phyloP scores from a whole-genome alignment of 495 filamentous ascomycete species.

The Durotheca rogersii region DNA sequence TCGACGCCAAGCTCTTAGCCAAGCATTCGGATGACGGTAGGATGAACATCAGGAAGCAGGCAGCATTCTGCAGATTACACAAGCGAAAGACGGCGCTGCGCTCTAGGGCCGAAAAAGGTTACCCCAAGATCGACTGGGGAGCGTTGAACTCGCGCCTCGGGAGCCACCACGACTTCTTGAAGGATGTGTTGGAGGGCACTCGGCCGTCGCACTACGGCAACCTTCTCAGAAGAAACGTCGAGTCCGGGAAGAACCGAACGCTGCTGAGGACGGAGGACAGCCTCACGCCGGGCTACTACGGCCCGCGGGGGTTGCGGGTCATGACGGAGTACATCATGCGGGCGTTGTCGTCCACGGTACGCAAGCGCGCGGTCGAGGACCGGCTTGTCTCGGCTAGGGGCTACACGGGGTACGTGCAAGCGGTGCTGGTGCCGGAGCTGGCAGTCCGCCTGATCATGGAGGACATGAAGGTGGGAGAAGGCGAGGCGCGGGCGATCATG shows the following conservation, averaged over 20 bases:
- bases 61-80: constrained; percentile 72
- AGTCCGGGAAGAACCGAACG: constrained; percentile 61
- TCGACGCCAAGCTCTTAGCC: constrained; percentile 54
- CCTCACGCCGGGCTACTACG: constrained; percentile 78
- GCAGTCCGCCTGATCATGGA: constrained; percentile 75
- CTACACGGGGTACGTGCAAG: constrained; percentile 74
- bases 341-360: constrained; percentile 61
- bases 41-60: constrained; percentile 62
- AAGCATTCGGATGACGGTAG: constrained; percentile 47
- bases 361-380: constrained; percentile 64
- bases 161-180: constrained; percentile 55
- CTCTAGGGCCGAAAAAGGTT: constrained; percentile 64
- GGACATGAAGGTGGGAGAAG: constrained; percentile 72
- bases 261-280: constrained; percentile 56
- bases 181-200: constrained; percentile 58
- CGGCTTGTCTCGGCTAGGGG: constrained; percentile 67
- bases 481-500: constrained; percentile 66
- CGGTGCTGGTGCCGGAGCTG: constrained; percentile 84
- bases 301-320: constrained; percentile 67
- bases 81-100: constrained; percentile 56
- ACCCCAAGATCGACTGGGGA: constrained; percentile 79
- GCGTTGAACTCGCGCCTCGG: constrained; percentile 63
- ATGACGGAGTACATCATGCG: constrained; percentile 64
- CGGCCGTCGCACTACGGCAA: constrained; percentile 62
- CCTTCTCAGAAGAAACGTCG: constrained; percentile 57